Evolutionary conservation across 306 rosid species (phyloP).

Genomic region (Alnus rubra): DNA sequence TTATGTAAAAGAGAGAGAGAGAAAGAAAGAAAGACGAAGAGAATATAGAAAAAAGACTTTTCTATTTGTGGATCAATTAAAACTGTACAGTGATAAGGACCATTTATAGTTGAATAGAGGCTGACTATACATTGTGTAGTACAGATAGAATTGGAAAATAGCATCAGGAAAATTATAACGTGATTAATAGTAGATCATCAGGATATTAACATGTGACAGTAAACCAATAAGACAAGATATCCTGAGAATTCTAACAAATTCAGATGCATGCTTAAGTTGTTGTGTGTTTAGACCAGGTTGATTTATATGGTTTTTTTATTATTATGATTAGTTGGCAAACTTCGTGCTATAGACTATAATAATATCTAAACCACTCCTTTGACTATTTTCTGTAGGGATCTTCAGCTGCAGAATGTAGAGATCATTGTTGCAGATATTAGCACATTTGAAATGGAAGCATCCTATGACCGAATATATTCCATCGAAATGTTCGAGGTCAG

Average conservation of each 20-base stretch:
- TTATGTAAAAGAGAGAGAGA: too few relatives aligned
- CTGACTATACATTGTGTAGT: too few relatives aligned
- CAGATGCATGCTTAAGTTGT: background rate
- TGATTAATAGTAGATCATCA: too few relatives aligned
- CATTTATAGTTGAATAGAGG: too few relatives aligned
- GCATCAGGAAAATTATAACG: too few relatives aligned
- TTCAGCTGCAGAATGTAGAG: slow-evolving; percentile 63
- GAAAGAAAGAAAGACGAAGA: too few relatives aligned
- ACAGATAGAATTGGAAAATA: too few relatives aligned
- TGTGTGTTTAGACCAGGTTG: background rate
- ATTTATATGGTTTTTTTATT: background rate
- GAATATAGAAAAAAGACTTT: too few relatives aligned
- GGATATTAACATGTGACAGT: too few relatives aligned
- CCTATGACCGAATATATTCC: slow-evolving; percentile 80
- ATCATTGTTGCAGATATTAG: slow-evolving; percentile 78
- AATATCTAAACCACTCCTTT: slow-evolving; percentile 13
- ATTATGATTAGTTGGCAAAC: slow-evolving; percentile 13
- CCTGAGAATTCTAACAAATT: background rate
- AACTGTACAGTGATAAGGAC: too few relatives aligned
- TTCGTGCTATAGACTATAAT: slow-evolving; percentile 1
- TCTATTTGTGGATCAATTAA: too few relatives aligned
- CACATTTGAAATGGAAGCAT: slow-evolving; percentile 73
- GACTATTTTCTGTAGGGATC: slow-evolving; percentile 49
- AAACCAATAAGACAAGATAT: too few relatives aligned
- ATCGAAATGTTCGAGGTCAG: slow-evolving; percentile 93